Evolutionary conservation across 257 asterid species (phyloP).

Genomic region (Cordia subcordata): DNA sequence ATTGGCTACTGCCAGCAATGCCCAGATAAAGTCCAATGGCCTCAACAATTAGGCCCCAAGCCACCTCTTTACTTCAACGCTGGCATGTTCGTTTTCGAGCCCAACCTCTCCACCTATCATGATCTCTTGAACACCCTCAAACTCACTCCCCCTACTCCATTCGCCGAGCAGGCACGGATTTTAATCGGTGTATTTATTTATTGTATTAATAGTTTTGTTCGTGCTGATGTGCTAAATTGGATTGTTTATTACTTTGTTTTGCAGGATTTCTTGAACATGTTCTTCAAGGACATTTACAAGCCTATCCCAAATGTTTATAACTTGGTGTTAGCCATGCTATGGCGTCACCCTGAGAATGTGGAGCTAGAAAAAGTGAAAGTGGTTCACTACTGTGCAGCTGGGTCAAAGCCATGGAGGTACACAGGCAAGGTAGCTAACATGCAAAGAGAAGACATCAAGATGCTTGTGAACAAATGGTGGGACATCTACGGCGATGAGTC

Average conservation of each 20-base stretch:
- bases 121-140: constrained; percentile 22
- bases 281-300: constrained; percentile 16
- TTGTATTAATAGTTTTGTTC: background rate
- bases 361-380: constrained; percentile 20
- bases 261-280: constrained; percentile 26
- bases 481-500: constrained; percentile 20
- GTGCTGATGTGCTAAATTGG: background rate
- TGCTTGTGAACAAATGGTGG: constrained; percentile 19
- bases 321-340: constrained; percentile 21
- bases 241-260: background rate
- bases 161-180: constrained; percentile 16
- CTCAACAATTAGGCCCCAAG: constrained; percentile 18
- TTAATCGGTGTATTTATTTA: background rate
- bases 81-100: constrained; percentile 28
- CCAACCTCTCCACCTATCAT: constrained; percentile 12
- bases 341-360: constrained; percentile 27
- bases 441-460: constrained; percentile 21
- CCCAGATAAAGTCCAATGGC: constrained; percentile 22
- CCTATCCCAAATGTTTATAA: constrained; percentile 16
- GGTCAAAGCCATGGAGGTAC: constrained; percentile 26
- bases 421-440: constrained; percentile 18
- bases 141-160: constrained; percentile 14
- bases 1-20: constrained; percentile 15
- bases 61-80: constrained; percentile 30
- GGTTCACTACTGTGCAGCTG: constrained; percentile 21